phyloP scores from a whole-genome alignment of 331 rosid genomes.

The Saraca asoca region DNA sequence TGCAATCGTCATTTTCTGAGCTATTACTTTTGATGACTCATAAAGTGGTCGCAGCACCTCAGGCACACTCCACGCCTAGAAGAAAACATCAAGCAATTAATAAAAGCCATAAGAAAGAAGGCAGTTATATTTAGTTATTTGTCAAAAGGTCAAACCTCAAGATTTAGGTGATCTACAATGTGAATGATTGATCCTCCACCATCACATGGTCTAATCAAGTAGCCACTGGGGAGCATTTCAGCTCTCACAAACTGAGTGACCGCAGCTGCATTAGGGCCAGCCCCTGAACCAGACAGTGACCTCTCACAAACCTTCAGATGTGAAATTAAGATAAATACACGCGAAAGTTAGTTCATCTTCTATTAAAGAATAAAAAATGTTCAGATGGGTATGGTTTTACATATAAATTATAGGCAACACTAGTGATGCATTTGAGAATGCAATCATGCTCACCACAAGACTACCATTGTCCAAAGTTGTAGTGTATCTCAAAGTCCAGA shows the following conservation, averaged over 20 bases:
- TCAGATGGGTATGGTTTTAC: neutral
- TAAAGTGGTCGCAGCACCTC: constrained; percentile 93
- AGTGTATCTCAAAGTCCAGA: constrained; percentile 98
- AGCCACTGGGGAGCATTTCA: constrained; percentile 93
- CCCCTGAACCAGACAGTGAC: constrained; percentile 91
- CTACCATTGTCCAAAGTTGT: constrained; percentile 84
- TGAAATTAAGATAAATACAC: constrained; percentile 12
- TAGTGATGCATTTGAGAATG: neutral
- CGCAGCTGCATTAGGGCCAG: constrained; percentile 76
- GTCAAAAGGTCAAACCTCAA: constrained; percentile 58
- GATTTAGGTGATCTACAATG: constrained; percentile 93
- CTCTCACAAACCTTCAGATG: constrained; percentile 83
- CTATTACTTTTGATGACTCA: constrained; percentile 86
- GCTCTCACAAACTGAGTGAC: constrained; percentile 89
- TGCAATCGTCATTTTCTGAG: constrained; percentile 89
- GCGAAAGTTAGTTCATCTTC: neutral
- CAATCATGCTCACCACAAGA: constrained; percentile 63
- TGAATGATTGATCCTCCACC: constrained; percentile 98
- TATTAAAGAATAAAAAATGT: neutral
- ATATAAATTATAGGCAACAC: neutral
- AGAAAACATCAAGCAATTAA: constrained; percentile 23
- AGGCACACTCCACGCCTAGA: constrained; percentile 91
- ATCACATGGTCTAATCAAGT: constrained; percentile 89
- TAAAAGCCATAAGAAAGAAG: neutral
- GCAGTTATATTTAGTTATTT: neutral